A percentile compares a stretch with the other conserved stretches of the same genome.
Conservation (phyloP, 1,284 basidiomycete species). For the Takashimella tepidaria region DNA sequence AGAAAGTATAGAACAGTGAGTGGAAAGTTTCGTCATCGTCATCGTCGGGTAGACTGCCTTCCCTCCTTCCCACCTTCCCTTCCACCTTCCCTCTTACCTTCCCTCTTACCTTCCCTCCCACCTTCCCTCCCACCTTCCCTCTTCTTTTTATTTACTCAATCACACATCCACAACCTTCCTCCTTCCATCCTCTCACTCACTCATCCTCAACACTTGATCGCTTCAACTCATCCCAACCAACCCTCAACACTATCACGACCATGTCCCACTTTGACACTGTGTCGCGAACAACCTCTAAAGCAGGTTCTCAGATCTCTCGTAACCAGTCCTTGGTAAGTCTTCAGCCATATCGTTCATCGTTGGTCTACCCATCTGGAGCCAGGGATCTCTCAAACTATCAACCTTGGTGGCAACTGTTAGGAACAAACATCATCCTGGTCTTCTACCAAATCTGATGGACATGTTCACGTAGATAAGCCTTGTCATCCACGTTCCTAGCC, state of each 20-base stretch:
- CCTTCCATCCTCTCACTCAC: constrained; percentile 3
- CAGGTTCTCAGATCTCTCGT: constrained; percentile 65
- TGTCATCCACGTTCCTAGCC: no score
- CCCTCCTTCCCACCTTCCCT: not conserved
- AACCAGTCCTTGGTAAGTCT: constrained; percentile 63
- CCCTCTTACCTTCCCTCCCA: not conserved
- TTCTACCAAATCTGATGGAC: no score
- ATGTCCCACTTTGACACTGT: constrained; percentile 49
- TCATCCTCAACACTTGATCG: not conserved
- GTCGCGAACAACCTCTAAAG: constrained; percentile 56
- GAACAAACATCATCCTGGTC: no score
- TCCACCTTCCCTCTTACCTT: not conserved
- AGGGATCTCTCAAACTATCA: no score
- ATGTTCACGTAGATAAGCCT: no score
- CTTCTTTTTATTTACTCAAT: not conserved
- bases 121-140: not conserved
- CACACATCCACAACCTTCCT: not conserved
- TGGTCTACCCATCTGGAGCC: no score
- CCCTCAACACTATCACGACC: not conserved
- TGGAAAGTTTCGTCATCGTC: not conserved
- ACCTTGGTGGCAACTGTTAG: no score
- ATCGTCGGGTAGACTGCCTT: not conserved
- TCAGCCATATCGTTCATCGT: no score
- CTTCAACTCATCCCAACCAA: not conserved
- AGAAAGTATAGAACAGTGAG: no score